Evolutionary conservation across 768 basidiomycete species (phyloP), one percentile per base, ranked within the genome.

Genomic region (Calvatia gigantea): DNA sequence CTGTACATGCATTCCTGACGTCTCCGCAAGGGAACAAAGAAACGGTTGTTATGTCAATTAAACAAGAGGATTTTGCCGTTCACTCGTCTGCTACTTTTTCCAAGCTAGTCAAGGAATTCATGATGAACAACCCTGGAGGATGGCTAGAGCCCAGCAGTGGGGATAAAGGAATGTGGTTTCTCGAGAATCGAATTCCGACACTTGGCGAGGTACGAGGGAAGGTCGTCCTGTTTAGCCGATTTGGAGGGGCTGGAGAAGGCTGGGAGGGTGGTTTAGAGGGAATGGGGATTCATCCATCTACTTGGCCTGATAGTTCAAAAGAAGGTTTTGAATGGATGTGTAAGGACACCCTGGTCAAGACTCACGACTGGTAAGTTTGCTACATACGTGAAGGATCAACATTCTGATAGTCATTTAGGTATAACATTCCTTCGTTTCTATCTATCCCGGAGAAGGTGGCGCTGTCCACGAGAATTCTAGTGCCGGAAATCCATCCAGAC

Each of bases 141-240:
- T 69, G 68, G 66, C 56, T 61, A 31, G 56, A 57, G 27, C 28
- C 29, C 23, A 17, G 25, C 29, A 8, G 44, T 21, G 56, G 58
- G n/a, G 48, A 54, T 9, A 58, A 71, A 39, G 75, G 71, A 19
- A 83, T 91, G 79, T 96, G 91, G 90, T 95, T 82, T 66, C 69
- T 96, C 32, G 82, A 90, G 62, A 88, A 94, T 62, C 75, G 87
- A 6, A 77, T 96, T 51, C 94, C 95, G 2, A 77, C 57, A 1
- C 78, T 97, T 0, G 91, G 90, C 1, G 88, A 95, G 67, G 93
- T 89, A 7, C 74, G 94, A 62, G 94, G 94, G 5, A 91, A 87
- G 70, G 85, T 85, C 7, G 78, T 97, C 29, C 68, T 98, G 75
- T 83, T 96, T 64, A 92, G 89, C 60, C 83, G 94, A 17, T 97